phyloP scores from a whole-genome alignment of 768 basidiomycete genomes.

The Lactifluus rugatus region DNA sequence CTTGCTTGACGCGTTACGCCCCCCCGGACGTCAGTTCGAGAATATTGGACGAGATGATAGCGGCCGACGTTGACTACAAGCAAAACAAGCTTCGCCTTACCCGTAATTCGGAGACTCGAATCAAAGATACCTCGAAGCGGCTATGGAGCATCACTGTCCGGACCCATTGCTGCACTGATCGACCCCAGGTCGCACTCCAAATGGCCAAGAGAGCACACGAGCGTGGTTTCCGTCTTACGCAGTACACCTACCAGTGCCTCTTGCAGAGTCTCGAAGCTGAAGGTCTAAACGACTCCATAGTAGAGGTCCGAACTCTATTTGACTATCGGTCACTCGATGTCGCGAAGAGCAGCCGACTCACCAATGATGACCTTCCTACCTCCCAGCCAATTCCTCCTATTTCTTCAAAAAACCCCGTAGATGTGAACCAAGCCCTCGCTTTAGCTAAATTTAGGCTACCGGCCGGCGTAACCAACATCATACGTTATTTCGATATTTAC shows the following conservation, averaged over 20 bases:
- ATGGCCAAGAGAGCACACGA: conserved; percentile 32
- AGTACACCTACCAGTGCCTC: conserved; percentile 29
- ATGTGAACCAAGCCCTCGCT: not conserved
- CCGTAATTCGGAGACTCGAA: not conserved
- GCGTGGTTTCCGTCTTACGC: conserved; percentile 27
- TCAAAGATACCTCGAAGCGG: conserved; percentile 5
- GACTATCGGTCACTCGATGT: not conserved
- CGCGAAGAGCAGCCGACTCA: conserved; percentile 1
- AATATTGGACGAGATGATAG: conserved; percentile 32
- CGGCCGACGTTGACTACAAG: conserved; percentile 24
- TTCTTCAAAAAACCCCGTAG: not conserved
- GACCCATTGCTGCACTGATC: conserved; percentile 31
- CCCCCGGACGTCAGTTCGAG: conserved; percentile 25
- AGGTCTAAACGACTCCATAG: not conserved
- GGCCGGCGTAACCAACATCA: conserved; percentile 1
- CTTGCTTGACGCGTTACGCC: conserved; percentile 37
- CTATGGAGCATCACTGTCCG: conserved; percentile 35
- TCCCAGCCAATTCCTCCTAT: not conserved
- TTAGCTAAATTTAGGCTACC: not conserved
- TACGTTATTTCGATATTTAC: conserved; percentile 17
- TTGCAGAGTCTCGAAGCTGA: conserved; percentile 23
- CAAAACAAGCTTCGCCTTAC: not conserved
- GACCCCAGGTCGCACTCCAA: conserved; percentile 34
- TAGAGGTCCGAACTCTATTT: not conserved
- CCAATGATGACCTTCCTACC: not conserved